Base-by-base conservation (phyloP, 768 basidiomycete genomes). In the Phlebiopsis gigantea region DNA sequence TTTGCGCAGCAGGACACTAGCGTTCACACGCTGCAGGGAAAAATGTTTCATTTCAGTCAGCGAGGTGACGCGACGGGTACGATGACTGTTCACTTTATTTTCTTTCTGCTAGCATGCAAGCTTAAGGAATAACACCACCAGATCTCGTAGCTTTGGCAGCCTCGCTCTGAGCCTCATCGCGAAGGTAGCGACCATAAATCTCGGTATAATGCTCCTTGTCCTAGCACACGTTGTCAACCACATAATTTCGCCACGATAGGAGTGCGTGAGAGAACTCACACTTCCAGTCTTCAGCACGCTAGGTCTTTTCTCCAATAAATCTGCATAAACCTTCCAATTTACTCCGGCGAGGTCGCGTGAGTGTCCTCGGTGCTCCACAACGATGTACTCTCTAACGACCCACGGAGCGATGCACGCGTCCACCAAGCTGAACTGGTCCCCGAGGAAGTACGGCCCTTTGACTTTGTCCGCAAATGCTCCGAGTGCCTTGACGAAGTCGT, bases 401-500 rank as follows among this genome's bases (percentile, higher is more conserved):
- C 80, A 85, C n/a, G 83, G 83, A 17, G 77, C 82, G 15, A 81
- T 68, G 0, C 72, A 73, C 22, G 77, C 65, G 61, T 84, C 83
- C 4, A 79, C 78, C 45, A 78, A 65, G 34, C 75, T 71, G 56
- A 80, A 78, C 39, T 77, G 68, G 15, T 79, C 72, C 6, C 82
- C 83, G 24, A 74, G 61, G 63, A 81, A 84, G 59, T 76, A 83
- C 4, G 79, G 79, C 4, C 76, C 81, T 55, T 66, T 72, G 52
- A 69, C 64, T 54, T 71, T 55, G 30, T 62, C 66, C 9, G 70
- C 66, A 25, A 75, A 68, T 42, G 69, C 69, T 17, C 62, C 57
- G 21, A 77, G 68, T 4, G 64, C 71, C 0, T 63, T 65, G 59
- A 72, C 71, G 17, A 76, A 57, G 28, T 75, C 72, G 48, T 68